Conservation (phyloP, 192 early-diverging fungal genomes). For the Chytriomyces hyalinus region DNA sequence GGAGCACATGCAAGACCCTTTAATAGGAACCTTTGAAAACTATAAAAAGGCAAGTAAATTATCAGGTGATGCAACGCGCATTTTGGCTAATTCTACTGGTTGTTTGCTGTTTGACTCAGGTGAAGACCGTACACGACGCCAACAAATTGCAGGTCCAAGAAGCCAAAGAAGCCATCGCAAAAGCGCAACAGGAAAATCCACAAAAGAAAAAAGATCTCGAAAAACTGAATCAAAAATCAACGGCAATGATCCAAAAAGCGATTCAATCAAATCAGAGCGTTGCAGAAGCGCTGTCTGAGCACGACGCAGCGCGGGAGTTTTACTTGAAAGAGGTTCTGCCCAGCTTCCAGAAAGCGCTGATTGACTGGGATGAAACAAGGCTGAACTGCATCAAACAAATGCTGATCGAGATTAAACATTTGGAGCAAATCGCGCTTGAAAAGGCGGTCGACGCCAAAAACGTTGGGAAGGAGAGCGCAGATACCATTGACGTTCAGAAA, state of each 20-base stretch:
- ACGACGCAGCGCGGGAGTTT: slow-evolving; percentile 36
- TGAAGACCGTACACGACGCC: not conserved
- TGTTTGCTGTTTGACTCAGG: slow-evolving; percentile 12
- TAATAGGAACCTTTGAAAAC: slow-evolving; percentile 37
- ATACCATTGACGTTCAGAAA: slow-evolving; percentile 35
- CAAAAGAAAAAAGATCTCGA: slow-evolving; percentile 32
- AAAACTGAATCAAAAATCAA: slow-evolving; percentile 33
- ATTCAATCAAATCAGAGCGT: slow-evolving; percentile 38
- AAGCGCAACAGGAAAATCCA: slow-evolving; percentile 16
- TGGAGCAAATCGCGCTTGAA: slow-evolving; percentile 40
- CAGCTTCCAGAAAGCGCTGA: slow-evolving; percentile 32
- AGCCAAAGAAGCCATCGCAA: slow-evolving; percentile 21
- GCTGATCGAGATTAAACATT: slow-evolving; percentile 31
- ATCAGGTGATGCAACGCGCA: slow-evolving; percentile 17
- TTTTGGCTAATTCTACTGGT: not conserved
- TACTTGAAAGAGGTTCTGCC: slow-evolving; percentile 38
- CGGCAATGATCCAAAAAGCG: slow-evolving; percentile 39
- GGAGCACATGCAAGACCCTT: slow-evolving; percentile 25
- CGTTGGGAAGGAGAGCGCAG: slow-evolving; percentile 30
- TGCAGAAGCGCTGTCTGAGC: slow-evolving; percentile 28
- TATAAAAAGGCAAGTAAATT: slow-evolving; percentile 34
- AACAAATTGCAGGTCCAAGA: slow-evolving; percentile 41
- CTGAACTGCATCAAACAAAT: slow-evolving; percentile 37
- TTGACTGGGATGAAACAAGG: slow-evolving; percentile 16
- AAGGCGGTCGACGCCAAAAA: slow-evolving; percentile 31